phyloP scores from a whole-genome alignment of 148 eudicot genomes.

The Nepenthes mirabilis region DNA sequence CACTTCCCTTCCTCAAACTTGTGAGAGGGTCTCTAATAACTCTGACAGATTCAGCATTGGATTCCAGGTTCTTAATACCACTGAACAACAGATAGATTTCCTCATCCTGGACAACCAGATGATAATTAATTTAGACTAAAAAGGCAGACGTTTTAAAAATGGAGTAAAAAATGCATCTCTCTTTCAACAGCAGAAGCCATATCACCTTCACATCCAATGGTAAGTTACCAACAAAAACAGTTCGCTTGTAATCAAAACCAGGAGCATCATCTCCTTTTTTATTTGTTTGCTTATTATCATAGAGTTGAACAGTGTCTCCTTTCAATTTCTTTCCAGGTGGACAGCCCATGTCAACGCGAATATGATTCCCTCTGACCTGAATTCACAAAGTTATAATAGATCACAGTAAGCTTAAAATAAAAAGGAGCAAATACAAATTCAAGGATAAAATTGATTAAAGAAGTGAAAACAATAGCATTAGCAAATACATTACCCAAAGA shows the following conservation, averaged over 20 bases:
- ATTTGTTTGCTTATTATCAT: conserved; percentile 60
- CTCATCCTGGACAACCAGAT: conserved; percentile 54
- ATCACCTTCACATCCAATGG: conserved; percentile 95
- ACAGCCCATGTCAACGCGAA: conserved; percentile 93
- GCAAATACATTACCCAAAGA: not conserved
- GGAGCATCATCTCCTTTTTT: conserved; percentile 50
- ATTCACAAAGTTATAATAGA: conserved; percentile 3
- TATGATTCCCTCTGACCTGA: conserved; percentile 79
- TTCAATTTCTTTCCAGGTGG: conserved; percentile 95
- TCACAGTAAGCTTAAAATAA: not conserved
- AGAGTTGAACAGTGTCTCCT: conserved; percentile 54
- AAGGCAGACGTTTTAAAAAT: not conserved
- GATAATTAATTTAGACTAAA: not conserved
- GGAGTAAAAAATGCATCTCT: not conserved
- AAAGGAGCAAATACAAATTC: not conserved
- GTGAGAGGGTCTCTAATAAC: conserved; percentile 74
- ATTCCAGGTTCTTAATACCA: conserved; percentile 51
- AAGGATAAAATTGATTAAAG: not conserved
- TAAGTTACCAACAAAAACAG: conserved; percentile 77
- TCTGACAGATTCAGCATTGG: conserved; percentile 71
- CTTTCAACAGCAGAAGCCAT: not conserved
- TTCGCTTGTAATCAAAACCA: conserved; percentile 70
- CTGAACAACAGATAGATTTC: conserved; percentile 62
- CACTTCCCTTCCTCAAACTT: conserved; percentile 77
- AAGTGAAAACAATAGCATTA: not conserved